Evolutionary conservation across 805 yeast species (phyloP).

Genomic region (Metschnikowia proteae): DNA sequence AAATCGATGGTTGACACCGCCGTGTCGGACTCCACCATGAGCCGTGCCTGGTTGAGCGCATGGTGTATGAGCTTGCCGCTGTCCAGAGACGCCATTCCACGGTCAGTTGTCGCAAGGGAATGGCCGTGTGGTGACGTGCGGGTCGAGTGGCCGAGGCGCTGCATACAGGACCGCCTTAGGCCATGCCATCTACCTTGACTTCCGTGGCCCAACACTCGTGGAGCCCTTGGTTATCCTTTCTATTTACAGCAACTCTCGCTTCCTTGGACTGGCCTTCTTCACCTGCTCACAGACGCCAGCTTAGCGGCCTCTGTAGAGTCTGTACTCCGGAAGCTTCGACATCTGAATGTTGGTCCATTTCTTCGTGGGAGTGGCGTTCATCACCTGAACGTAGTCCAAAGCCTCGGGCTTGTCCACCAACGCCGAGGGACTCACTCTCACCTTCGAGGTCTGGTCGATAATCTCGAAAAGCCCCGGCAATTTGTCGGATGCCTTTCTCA

Average conservation of each 20-base stretch:
- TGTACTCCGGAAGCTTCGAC: slow-evolving; percentile 49
- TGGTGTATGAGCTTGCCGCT: slow-evolving; percentile 26
- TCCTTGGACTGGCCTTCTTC: not conserved
- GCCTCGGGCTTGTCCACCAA: slow-evolving; percentile 47
- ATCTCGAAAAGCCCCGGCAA: slow-evolving; percentile 92
- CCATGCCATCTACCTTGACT: too few relatives aligned
- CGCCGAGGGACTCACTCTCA: slow-evolving; percentile 67
- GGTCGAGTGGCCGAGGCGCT: not conserved
- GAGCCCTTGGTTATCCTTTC: not conserved
- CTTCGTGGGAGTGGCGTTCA: slow-evolving; percentile 61
- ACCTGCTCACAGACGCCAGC: not conserved
- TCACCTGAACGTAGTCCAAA: slow-evolving; percentile 51
- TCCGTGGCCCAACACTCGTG: too few relatives aligned
- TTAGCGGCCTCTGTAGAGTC: slow-evolving; percentile 60
- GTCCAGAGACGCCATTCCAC: slow-evolving; percentile 25
- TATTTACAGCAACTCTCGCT: not conserved
- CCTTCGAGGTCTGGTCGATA: slow-evolving; percentile 56
- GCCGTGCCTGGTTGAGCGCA: slow-evolving; percentile 29
- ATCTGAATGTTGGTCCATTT: slow-evolving; percentile 54
- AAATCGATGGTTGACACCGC: slow-evolving; percentile 43
- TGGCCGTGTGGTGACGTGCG: too few relatives aligned
- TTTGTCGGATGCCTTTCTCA: slow-evolving; percentile 85
- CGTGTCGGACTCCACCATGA: slow-evolving; percentile 38
- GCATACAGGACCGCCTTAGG: not conserved
- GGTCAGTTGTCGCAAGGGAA: too few relatives aligned